Evolutionary conservation across 1,284 basidiomycete genomes (phyloP).

Genomic region (Stygiomarasmius scandens): DNA sequence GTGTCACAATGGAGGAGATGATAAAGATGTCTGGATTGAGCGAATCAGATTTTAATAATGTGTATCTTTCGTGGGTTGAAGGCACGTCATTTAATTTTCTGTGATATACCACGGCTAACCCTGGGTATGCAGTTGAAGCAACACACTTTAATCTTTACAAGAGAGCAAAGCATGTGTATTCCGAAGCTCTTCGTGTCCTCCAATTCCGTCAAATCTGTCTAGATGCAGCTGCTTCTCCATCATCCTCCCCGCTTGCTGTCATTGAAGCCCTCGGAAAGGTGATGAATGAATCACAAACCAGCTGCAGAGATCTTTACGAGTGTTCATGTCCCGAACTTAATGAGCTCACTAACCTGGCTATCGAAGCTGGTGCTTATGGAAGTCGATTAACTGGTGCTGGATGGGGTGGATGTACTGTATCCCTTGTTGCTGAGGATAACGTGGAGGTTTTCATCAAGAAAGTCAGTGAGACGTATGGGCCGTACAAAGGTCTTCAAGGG

Average conservation of each 20-base stretch:
- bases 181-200: constrained; percentile 79
- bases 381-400: constrained; percentile 83
- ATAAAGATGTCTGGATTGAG: constrained; percentile 63
- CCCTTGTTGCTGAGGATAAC: constrained; percentile 70
- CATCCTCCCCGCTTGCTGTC: constrained; percentile 18
- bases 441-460: constrained; percentile 70
- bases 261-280: constrained; percentile 63
- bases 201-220: constrained; percentile 72
- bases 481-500: constrained; percentile 62
- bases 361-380: constrained; percentile 74
- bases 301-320: constrained; percentile 70
- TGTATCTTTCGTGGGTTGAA: constrained; percentile 78
- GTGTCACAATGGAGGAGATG: constrained; percentile 76
- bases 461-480: constrained; percentile 61
- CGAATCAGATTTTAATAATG: constrained; percentile 57
- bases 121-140: constrained; percentile 68
- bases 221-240: constrained; percentile 32
- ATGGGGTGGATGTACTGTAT: constrained; percentile 91
- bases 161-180: constrained; percentile 76
- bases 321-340: constrained; percentile 83
- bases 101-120: constrained; percentile 5
- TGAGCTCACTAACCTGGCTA: constrained; percentile 61
- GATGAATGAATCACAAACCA: constrained; percentile 79
- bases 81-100: constrained; percentile 44
- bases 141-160: constrained; percentile 80